Conservation (phyloP, 768 basidiomycete species). For the Podaxis sp. region DNA sequence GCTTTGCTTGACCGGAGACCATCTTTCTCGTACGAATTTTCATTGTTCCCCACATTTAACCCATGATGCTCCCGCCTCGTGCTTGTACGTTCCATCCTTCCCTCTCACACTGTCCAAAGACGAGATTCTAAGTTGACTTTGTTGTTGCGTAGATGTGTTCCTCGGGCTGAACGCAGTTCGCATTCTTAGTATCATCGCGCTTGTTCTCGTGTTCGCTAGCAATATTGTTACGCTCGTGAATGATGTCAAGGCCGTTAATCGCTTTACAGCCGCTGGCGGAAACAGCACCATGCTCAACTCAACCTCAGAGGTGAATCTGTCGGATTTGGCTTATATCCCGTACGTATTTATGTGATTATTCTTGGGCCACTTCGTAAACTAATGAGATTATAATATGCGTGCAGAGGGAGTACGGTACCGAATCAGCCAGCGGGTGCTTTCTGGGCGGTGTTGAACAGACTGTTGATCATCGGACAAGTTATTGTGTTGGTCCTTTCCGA, state of each 20-base stretch:
- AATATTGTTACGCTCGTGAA: slow-evolving; percentile 70
- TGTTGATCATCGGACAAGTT: slow-evolving; percentile 84
- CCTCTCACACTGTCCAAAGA: background rate
- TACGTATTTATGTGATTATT: slow-evolving; percentile 28
- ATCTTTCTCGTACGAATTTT: background rate
- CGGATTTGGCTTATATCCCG: slow-evolving; percentile 76
- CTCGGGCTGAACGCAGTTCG: slow-evolving; percentile 79
- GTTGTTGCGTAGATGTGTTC: slow-evolving; percentile 46
- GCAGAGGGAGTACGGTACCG: slow-evolving; percentile 75
- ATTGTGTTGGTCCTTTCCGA: slow-evolving; percentile 81
- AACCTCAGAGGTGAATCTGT: slow-evolving; percentile 16
- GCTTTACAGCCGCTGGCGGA: slow-evolving; percentile 41
- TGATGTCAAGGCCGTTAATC: slow-evolving; percentile 73
- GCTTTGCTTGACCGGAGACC: background rate
- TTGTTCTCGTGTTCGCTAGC: slow-evolving; percentile 77
- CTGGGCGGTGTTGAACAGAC: slow-evolving; percentile 85
- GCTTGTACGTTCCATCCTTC: slow-evolving; percentile 24
- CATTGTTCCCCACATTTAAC: background rate
- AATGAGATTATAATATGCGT: background rate
- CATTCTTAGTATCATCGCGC: slow-evolving; percentile 69
- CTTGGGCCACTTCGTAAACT: background rate
- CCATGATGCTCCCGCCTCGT: slow-evolving; percentile 32
- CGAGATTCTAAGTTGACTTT: background rate
- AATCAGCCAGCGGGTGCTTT: slow-evolving; percentile 89
- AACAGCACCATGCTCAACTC: slow-evolving; percentile 20